These are phyloP conservation scores for Malassezia sp. DNA, from an alignment of 1,284 basidiomycete genomes.

Conservation along the genomic window DNA sequence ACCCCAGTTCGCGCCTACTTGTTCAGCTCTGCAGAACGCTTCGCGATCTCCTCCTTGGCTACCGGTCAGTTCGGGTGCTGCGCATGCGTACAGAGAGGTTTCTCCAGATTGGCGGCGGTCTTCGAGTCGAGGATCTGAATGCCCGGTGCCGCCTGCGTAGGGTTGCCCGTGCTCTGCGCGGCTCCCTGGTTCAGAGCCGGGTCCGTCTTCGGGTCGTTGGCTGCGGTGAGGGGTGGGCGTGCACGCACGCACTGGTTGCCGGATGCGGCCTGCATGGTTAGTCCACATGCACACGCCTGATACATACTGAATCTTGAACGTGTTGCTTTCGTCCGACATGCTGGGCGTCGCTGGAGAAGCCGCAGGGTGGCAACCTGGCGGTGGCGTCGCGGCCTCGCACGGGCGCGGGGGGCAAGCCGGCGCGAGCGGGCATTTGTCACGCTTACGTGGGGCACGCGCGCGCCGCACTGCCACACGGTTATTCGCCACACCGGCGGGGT, in stretches of 20 bases:
- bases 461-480: too few species aligned
- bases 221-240: too few species aligned
- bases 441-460: too few species aligned
- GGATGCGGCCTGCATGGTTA: slow-evolving; percentile 9
- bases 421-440: not conserved
- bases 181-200: not conserved
- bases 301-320: slow-evolving; percentile 12
- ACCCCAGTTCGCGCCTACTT: too few species aligned
- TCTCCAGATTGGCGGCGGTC: slow-evolving; percentile 6
- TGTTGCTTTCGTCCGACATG: slow-evolving; percentile 4
- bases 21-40: slow-evolving; percentile 15
- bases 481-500: too few species aligned
- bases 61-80: not conserved
- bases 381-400: not conserved
- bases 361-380: not conserved
- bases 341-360: not conserved
- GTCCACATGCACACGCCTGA: too few species aligned
- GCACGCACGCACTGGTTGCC: slow-evolving; percentile 5
- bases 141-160: slow-evolving; percentile 5
- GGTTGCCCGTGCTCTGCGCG: not conserved
- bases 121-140: slow-evolving; percentile 8
- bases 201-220: slow-evolving; percentile 5
- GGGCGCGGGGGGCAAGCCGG: not conserved
- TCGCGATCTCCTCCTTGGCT: slow-evolving; percentile 13
- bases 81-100: slow-evolving; percentile 8